Evolutionary conservation across 2,329 filamentous ascomycete species (phyloP).

Genomic region (Verticillium isaacii): DNA sequence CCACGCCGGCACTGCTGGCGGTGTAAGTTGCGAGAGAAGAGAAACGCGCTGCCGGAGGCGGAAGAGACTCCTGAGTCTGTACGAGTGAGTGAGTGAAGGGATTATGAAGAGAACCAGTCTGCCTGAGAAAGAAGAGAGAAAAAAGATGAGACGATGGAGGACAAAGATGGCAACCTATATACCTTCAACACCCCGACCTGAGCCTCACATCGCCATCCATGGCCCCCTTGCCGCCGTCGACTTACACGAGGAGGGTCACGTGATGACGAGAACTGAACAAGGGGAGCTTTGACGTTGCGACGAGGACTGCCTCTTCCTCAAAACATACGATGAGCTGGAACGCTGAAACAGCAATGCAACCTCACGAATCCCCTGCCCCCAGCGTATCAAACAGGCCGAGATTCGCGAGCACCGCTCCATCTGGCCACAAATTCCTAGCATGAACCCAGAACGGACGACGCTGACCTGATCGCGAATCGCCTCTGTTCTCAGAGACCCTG

Average conservation of each 20-base stretch:
- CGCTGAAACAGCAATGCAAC: slow-evolving; percentile 12
- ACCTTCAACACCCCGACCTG: not conserved
- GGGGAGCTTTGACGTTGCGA: slow-evolving; percentile 1
- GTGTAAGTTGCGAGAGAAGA: slow-evolving; percentile 1
- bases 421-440: not conserved
- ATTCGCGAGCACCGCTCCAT: not conserved
- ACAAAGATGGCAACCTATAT: not conserved
- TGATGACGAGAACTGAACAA: not conserved
- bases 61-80: slow-evolving; percentile 1
- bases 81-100: not conserved
- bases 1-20: slow-evolving; percentile 8
- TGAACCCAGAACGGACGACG: not conserved
- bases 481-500: not conserved
- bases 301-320: not conserved
- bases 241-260: slow-evolving; percentile 6
- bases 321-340: not conserved
- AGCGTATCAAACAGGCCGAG: not conserved
- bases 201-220: not conserved
- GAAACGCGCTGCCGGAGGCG: slow-evolving; percentile 1
- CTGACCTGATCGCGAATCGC: not conserved
- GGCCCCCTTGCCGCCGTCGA: not conserved
- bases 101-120: slow-evolving; percentile 1
- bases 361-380: not conserved
- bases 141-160: not conserved
- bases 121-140: not conserved